phyloP scores from a whole-genome alignment of 352 stramenopile species.

The Phytophthora hibernalis region DNA sequence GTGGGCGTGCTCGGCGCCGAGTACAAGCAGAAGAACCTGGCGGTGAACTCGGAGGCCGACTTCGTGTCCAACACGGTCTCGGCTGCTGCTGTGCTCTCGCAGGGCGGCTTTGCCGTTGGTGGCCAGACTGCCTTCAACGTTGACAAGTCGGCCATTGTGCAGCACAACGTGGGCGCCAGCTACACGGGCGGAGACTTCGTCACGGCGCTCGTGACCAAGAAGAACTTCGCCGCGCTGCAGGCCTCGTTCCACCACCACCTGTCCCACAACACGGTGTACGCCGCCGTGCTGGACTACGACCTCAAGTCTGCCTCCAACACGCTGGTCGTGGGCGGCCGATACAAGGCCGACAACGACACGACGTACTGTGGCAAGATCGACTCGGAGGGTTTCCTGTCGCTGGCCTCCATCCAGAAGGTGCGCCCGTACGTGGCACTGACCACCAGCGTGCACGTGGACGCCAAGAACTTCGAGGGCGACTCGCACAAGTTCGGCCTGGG shows the following conservation, averaged over 20 bases:
- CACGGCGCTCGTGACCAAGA: constrained; percentile 79
- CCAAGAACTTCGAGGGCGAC: constrained; percentile 89
- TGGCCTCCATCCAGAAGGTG: constrained; percentile 83
- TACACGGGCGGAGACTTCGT: constrained; percentile 75
- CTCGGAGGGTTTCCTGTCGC: constrained; percentile 81
- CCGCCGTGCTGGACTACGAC: constrained; percentile 84
- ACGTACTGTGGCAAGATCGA: constrained; percentile 88
- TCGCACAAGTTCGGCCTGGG: constrained; percentile 88
- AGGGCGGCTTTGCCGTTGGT: constrained; percentile 74
- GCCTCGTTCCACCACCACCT: constrained; percentile 87
- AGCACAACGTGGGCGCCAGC: constrained; percentile 82
- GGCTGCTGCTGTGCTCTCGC: constrained; percentile 55
- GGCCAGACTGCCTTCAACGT: constrained; percentile 83
- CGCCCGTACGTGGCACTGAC: constrained; percentile 76
- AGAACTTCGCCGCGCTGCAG: constrained; percentile 82
- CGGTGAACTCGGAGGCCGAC: constrained; percentile 78
- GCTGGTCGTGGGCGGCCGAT: constrained; percentile 78
- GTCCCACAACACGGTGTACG: constrained; percentile 79
- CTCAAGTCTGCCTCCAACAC: constrained; percentile 85
- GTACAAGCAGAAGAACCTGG: constrained; percentile 81
- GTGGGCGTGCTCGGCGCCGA: constrained; percentile 78
- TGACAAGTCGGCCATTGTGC: constrained; percentile 78
- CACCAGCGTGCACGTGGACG: constrained; percentile 82
- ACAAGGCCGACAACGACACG: constrained; percentile 76
- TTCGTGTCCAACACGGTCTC: constrained; percentile 79